Conservation (phyloP, 495 filamentous ascomycete species). For the Xylaria scruposa region DNA sequence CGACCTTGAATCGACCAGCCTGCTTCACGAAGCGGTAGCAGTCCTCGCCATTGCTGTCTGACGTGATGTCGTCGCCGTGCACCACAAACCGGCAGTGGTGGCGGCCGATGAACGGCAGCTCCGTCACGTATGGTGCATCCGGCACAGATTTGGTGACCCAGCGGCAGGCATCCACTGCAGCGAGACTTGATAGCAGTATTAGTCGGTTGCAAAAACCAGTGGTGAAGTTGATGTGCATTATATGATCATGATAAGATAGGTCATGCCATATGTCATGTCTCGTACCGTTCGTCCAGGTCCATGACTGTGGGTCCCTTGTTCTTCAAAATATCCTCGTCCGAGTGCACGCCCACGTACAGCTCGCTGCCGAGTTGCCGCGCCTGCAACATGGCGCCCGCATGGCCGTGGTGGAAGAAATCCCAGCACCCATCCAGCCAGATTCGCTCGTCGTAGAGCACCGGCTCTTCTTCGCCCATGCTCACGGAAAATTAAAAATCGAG, state of each 20-base stretch:
- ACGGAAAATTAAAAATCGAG: neutral
- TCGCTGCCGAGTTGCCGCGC: constrained; percentile 85
- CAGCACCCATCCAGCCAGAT: constrained; percentile 99
- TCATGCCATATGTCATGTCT: constrained; percentile 10
- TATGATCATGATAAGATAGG: constrained; percentile 22
- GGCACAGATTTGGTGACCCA: constrained; percentile 88
- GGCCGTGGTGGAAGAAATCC: constrained; percentile 98
- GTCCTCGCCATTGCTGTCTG: constrained; percentile 84
- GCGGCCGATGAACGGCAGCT: constrained; percentile 88
- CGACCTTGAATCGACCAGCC: constrained; percentile 88
- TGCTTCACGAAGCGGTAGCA: constrained; percentile 97
- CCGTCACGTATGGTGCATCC: constrained; percentile 92
- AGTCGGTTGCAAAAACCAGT: constrained; percentile 21
- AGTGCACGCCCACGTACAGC: constrained; percentile 90
- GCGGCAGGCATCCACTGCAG: constrained; percentile 91
- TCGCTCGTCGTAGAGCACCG: constrained; percentile 65
- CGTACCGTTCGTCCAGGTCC: constrained; percentile 84
- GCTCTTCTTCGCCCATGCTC: constrained; percentile 39
- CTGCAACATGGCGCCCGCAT: constrained; percentile 96
- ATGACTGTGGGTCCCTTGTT: constrained; percentile 99
- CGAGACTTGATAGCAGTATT: constrained; percentile 50
- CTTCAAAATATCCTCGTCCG: constrained; percentile 89
- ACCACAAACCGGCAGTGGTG: constrained; percentile 94
- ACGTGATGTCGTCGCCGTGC: constrained; percentile 90
- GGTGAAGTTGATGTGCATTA: neutral